These are phyloP conservation scores for Pichia inconspicua DNA, from an alignment of 1,139 yeast genomes.

Conservation along the genomic window DNA sequence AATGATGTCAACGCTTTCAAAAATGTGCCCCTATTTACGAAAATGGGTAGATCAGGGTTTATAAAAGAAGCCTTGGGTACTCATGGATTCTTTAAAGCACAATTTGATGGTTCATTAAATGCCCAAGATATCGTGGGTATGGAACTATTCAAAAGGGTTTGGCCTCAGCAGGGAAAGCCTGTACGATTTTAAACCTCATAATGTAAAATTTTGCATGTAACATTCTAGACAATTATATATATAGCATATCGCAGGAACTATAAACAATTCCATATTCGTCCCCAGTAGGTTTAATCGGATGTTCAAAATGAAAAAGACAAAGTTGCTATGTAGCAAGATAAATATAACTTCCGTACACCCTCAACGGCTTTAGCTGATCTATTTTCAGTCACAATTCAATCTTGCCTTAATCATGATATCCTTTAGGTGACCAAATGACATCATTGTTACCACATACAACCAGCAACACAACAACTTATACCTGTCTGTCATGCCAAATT, in stretches of 20 bases:
- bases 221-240: not conserved
- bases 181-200: conserved; percentile 5
- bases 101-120: conserved; percentile 82
- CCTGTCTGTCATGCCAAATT: conserved; percentile 85
- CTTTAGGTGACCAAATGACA: conserved; percentile 4
- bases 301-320: too few relatives aligned
- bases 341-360: too few relatives aligned
- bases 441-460: conserved; percentile 17
- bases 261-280: too few relatives aligned
- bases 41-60: conserved; percentile 86
- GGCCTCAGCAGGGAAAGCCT: conserved; percentile 50
- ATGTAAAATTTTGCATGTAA: not conserved
- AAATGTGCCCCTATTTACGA: conserved; percentile 87
- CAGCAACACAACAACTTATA: conserved; percentile 32
- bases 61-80: conserved; percentile 95
- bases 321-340: too few relatives aligned
- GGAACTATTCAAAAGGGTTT: conserved; percentile 87
- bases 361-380: not conserved
- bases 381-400: not conserved
- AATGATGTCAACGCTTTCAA: conserved; percentile 88
- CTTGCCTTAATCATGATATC: not conserved
- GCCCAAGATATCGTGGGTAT: conserved; percentile 92
- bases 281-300: too few relatives aligned
- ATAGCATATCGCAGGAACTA: too few relatives aligned
- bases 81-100: conserved; percentile 95